A percentile compares a stretch with the other conserved stretches of the same genome.
These are phyloP conservation scores for Podaxis mareebaensis DNA, from an alignment of 768 basidiomycete species.

Conservation along the genomic window DNA sequence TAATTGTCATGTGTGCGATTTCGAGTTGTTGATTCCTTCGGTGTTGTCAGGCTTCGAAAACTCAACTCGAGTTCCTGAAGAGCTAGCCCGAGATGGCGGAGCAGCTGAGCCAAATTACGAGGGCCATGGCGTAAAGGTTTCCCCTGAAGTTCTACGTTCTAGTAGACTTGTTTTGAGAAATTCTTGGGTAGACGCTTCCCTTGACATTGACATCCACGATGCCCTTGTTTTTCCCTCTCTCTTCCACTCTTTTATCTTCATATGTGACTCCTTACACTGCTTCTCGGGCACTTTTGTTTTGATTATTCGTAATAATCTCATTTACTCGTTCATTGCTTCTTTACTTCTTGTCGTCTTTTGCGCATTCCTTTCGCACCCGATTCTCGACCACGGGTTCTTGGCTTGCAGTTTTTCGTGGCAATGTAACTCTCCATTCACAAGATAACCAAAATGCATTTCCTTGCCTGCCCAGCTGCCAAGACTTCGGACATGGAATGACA, in stretches of 20 bases:
- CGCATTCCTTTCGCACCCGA: neutral
- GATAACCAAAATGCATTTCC: neutral
- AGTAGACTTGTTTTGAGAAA: neutral
- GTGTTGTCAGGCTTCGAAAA: constrained; percentile 63
- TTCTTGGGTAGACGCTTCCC: neutral
- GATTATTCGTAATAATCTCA: neutral
- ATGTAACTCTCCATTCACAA: constrained; percentile 12
- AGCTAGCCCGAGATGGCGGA: constrained; percentile 84
- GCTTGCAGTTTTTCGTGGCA: neutral
- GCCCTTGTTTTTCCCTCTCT: neutral
- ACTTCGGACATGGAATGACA: neutral
- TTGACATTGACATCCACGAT: neutral
- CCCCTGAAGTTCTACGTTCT: neutral
- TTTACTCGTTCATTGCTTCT: neutral
- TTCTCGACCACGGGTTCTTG: neutral
- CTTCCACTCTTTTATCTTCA: neutral
- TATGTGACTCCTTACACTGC: neutral
- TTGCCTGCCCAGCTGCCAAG: neutral
- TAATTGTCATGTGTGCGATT: constrained; percentile 2
- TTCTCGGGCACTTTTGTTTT: neutral
- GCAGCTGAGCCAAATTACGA: constrained; percentile 52
- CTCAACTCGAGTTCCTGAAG: constrained; percentile 81
- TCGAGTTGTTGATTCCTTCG: neutral
- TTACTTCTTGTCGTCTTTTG: neutral
- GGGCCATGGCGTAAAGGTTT: constrained; percentile 22